A percentile compares a stretch with the other conserved stretches of the same genome.
Conservation (phyloP, 2,329 filamentous ascomycete genomes). For the Sporothrix humicola region DNA sequence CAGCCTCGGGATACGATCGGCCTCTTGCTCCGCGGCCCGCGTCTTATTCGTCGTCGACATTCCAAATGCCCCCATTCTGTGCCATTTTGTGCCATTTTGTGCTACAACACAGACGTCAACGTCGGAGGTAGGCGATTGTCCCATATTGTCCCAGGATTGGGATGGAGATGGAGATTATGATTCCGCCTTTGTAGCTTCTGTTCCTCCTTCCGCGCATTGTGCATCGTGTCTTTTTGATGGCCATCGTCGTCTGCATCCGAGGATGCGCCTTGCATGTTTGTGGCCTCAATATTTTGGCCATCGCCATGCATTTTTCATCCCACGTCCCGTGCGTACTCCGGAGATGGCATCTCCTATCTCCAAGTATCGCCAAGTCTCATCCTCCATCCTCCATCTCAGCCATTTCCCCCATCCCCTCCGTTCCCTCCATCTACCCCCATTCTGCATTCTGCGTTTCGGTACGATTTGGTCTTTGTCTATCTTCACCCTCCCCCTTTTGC, state of each 20-base stretch:
- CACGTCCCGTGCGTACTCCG: too few relatives aligned
- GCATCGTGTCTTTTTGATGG: too few relatives aligned
- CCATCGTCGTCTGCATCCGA: too few relatives aligned
- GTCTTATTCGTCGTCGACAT: not conserved
- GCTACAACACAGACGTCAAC: not conserved
- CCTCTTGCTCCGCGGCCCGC: not conserved
- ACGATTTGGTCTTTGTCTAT: not conserved
- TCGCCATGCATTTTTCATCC: not conserved
- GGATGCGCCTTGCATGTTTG: too few relatives aligned
- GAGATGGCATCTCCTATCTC: too few relatives aligned
- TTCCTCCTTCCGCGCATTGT: too few relatives aligned
- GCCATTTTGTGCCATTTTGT: not conserved
- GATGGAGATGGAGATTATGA: too few relatives aligned
- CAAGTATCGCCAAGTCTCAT: too few relatives aligned
- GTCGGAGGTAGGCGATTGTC: not conserved
- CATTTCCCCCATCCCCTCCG: too few relatives aligned
- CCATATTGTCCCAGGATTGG: too few relatives aligned
- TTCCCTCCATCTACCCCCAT: not conserved
- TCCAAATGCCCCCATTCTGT: not conserved
- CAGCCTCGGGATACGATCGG: not conserved
- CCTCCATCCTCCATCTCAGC: too few relatives aligned
- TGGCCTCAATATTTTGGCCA: too few relatives aligned
- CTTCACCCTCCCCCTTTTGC: not conserved
- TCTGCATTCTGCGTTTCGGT: not conserved
- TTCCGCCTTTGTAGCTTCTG: not conserved